These are phyloP conservation scores for Clitocybe nebularis DNA, from an alignment of 1,284 basidiomycete genomes.

Conservation along the genomic window DNA sequence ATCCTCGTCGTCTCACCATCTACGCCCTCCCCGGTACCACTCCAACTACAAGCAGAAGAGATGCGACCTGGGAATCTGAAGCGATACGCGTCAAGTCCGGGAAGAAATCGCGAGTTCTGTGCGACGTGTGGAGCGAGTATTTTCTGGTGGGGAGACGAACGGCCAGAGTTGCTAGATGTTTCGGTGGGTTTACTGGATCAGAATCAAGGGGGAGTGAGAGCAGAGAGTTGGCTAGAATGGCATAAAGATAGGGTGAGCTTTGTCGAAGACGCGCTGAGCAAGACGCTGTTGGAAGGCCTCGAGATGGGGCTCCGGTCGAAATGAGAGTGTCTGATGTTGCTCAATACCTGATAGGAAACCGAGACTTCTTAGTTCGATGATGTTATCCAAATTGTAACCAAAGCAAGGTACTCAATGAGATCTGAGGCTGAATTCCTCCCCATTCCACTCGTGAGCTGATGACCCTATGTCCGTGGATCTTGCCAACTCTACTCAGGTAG, in stretches of 20 bases:
- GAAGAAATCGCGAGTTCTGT: slow-evolving; percentile 29
- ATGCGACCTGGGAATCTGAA: slow-evolving; percentile 21
- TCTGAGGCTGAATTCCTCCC: too few species aligned
- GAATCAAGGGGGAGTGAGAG: slow-evolving; percentile 23
- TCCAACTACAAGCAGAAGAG: slow-evolving; percentile 15
- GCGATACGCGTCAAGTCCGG: slow-evolving; percentile 27
- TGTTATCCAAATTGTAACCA: too few species aligned
- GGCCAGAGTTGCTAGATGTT: slow-evolving; percentile 23
- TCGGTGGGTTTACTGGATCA: slow-evolving; percentile 28
- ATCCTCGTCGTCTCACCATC: slow-evolving; percentile 17
- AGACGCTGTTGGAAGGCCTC: slow-evolving; percentile 16
- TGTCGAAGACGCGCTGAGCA: slow-evolving; percentile 21
- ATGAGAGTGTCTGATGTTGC: background rate
- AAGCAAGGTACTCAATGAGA: too few species aligned
- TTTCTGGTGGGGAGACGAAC: slow-evolving; percentile 28
- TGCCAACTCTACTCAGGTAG: too few species aligned
- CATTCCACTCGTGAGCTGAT: too few species aligned
- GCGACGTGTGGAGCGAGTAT: slow-evolving; percentile 29
- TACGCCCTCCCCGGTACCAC: slow-evolving; percentile 13
- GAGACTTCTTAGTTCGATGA: too few species aligned
- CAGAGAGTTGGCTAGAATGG: slow-evolving; percentile 30
- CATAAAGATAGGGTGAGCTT: slow-evolving; percentile 26
- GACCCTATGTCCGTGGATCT: too few species aligned
- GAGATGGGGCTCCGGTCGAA: slow-evolving; percentile 13
- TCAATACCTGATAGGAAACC: too few species aligned